These are phyloP conservation scores for Sapria himalayana DNA, from an alignment of 345 rosid genomes.

Conservation along the genomic window DNA sequence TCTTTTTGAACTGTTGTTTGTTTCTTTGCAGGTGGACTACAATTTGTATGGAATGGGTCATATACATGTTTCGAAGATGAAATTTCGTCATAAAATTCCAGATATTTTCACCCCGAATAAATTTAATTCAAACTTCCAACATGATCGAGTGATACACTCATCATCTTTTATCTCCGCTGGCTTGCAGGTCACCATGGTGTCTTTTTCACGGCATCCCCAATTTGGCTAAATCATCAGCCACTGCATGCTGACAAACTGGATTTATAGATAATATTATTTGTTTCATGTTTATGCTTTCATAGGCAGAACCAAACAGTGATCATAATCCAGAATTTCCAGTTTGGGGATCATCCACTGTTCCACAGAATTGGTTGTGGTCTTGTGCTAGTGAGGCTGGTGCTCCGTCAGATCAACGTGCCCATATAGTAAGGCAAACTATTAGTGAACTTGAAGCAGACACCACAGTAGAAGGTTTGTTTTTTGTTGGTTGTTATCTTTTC, in stretches of 20 bases:
- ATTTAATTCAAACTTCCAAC: constrained; percentile 11
- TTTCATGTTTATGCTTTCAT: no score
- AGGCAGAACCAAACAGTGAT: constrained; percentile 37
- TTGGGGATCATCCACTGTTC: constrained; percentile 60
- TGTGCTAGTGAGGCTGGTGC: constrained; percentile 21
- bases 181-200: constrained; percentile 20
- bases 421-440: constrained; percentile 36
- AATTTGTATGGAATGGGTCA: constrained; percentile 94
- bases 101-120: constrained; percentile 20
- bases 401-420: constrained; percentile 18
- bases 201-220: no score
- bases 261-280: no score
- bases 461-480: constrained; percentile 37
- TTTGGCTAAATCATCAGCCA: no score
- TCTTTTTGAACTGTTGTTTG: constrained; percentile 6
- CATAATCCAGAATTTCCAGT: constrained; percentile 23
- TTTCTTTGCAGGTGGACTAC: constrained; percentile 45
- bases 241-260: no score
- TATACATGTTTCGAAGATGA: constrained; percentile 58
- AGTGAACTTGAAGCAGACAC: constrained; percentile 96
- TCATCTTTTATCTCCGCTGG: constrained; percentile 15
- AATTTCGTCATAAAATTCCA: constrained; percentile 73
- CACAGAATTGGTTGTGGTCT: constrained; percentile 63
- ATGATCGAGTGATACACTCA: constrained; percentile 15
- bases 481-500: no score